Percentiles rank a stretch among this genome's conserved stretches.
Evolutionary conservation across 768 basidiomycete genomes (phyloP).

Genomic region (Pleurotus tuoliensis): DNA sequence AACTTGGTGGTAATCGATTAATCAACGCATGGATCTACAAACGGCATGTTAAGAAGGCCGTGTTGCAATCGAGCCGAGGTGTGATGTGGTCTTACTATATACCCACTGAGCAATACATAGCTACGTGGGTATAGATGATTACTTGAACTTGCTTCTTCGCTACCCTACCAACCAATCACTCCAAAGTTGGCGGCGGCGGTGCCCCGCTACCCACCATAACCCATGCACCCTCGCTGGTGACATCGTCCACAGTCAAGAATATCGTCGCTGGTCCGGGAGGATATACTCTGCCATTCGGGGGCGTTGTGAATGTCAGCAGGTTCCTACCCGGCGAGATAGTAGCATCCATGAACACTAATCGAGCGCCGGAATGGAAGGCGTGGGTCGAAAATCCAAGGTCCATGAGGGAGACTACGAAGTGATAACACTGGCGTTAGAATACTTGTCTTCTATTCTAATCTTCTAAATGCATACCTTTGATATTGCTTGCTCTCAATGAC

Average conservation of each 20-base stretch:
- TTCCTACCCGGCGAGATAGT: slow-evolving; percentile 19
- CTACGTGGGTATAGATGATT: too few relatives aligned
- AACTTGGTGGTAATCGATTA: too few relatives aligned
- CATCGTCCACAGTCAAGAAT: neutral
- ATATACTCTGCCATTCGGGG: slow-evolving; percentile 25
- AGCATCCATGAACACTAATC: slow-evolving; percentile 25
- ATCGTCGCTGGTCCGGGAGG: slow-evolving; percentile 21
- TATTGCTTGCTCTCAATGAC: slow-evolving; percentile 3
- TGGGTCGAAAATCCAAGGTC: slow-evolving; percentile 26
- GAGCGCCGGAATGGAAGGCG: slow-evolving; percentile 27
- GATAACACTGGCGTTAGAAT: neutral
- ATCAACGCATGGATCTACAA: too few relatives aligned
- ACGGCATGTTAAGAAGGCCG: too few relatives aligned
- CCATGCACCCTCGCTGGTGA: neutral
- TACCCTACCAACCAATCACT: neutral
- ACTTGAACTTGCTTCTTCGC: too few relatives aligned
- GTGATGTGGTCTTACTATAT: too few relatives aligned
- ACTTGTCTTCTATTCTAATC: too few relatives aligned
- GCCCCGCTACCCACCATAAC: neutral
- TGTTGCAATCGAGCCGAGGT: too few relatives aligned
- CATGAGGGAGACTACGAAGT: slow-evolving; percentile 21
- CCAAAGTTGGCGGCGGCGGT: neutral
- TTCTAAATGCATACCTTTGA: slow-evolving; percentile 12
- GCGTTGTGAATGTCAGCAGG: slow-evolving; percentile 26
- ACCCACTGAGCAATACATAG: too few relatives aligned